These are phyloP conservation scores for Clonostachys solani DNA, from an alignment of 2,329 filamentous ascomycete genomes.

Conservation along the genomic window DNA sequence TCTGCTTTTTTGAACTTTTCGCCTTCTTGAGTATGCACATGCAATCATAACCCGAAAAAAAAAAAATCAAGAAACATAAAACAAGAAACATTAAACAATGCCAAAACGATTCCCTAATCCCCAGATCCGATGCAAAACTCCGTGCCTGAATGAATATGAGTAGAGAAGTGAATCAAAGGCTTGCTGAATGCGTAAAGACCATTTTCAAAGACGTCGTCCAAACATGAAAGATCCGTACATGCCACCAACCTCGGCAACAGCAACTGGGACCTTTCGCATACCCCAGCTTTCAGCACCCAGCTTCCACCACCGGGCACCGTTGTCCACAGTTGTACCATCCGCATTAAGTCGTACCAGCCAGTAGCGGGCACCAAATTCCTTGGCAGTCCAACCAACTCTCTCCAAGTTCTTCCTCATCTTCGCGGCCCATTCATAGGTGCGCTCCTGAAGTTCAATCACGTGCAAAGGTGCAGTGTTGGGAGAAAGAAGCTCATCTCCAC, in stretches of 20 bases:
- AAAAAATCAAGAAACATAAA: background rate
- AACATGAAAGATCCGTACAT: constrained; percentile 80
- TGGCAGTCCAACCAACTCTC: constrained; percentile 64
- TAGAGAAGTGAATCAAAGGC: no score
- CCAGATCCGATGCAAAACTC: constrained; percentile 9
- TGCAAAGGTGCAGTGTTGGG: constrained; percentile 62
- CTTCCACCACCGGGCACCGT: constrained; percentile 67
- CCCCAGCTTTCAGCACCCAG: constrained; percentile 83
- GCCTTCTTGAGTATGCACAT: background rate
- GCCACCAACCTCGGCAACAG: constrained; percentile 84
- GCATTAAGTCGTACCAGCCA: constrained; percentile 60
- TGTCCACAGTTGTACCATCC: constrained; percentile 24
- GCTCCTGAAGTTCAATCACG: constrained; percentile 71
- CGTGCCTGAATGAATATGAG: no score
- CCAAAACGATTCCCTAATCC: background rate
- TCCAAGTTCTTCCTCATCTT: constrained; percentile 58
- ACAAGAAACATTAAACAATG: background rate
- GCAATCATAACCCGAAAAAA: background rate
- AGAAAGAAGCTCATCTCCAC: constrained; percentile 56
- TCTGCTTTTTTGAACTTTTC: constrained; percentile 3
- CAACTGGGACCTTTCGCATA: constrained; percentile 88
- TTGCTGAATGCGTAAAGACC: no score
- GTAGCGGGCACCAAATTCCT: constrained; percentile 61
- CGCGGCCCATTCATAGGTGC: constrained; percentile 60
- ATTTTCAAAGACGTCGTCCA: constrained; percentile 46